These are phyloP conservation scores for Paraconiothyrium brasiliense DNA, from an alignment of 2,329 filamentous ascomycete species.

Conservation along the genomic window DNA sequence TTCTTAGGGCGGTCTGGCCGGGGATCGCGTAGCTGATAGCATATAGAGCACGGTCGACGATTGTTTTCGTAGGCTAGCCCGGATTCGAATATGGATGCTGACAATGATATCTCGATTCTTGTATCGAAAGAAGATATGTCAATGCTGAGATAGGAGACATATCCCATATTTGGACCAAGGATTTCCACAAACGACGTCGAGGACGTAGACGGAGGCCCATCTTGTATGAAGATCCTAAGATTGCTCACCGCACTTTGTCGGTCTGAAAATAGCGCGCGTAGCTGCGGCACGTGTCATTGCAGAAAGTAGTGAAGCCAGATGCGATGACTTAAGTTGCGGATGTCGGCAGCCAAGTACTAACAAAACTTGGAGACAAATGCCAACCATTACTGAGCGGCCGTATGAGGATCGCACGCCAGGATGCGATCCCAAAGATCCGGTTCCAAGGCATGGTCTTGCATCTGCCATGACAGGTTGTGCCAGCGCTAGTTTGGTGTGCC, in stretches of 20 bases:
- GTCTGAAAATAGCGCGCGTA: neutral
- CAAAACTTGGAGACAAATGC: neutral
- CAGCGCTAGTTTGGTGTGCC: neutral
- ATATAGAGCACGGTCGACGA: too few species aligned
- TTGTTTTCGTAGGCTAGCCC: too few species aligned
- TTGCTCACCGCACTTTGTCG: neutral
- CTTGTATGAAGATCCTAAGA: neutral
- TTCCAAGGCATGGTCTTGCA: neutral
- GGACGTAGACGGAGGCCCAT: neutral
- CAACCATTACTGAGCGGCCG: neutral
- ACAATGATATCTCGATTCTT: too few species aligned
- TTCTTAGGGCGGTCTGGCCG: too few species aligned
- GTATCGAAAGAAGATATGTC: too few species aligned
- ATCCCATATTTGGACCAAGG: neutral
- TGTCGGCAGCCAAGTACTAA: neutral
- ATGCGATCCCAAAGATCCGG: neutral
- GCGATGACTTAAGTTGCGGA: neutral
- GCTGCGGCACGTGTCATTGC: neutral
- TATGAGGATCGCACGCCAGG: conserved; percentile 3
- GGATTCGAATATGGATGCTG: too few species aligned
- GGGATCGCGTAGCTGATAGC: too few species aligned
- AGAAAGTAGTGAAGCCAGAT: neutral
- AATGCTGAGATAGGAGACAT: neutral
- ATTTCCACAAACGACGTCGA: neutral
- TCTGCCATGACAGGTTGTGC: neutral